Conservation (phyloP, 192 early-diverging fungal genomes). For the Mortierella antarctica region DNA sequence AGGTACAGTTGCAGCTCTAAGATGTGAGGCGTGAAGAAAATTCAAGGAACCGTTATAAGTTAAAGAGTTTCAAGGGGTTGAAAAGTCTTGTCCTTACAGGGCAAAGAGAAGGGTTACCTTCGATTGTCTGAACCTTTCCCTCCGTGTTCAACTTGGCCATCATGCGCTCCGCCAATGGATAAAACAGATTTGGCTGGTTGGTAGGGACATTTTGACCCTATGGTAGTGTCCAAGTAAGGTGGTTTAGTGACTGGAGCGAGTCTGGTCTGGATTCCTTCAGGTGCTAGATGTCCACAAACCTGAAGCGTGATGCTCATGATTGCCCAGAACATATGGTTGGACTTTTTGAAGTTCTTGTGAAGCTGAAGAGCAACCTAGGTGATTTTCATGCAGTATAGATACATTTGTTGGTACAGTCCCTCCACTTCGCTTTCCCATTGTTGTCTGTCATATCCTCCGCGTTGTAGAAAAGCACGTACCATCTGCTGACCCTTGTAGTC, state of each 20-base stretch:
- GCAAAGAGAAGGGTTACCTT: slow-evolving; percentile 53
- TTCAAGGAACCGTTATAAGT: background rate
- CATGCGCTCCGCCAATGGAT: slow-evolving; percentile 86
- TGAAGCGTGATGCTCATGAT: slow-evolving; percentile 84
- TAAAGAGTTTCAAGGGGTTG: background rate
- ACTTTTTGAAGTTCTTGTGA: slow-evolving; percentile 80
- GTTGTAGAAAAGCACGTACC: slow-evolving; percentile 38
- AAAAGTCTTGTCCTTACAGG: background rate
- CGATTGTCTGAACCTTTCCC: slow-evolving; percentile 70
- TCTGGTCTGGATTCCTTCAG: background rate
- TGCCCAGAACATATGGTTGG: slow-evolving; percentile 90
- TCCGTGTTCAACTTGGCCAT: slow-evolving; percentile 80
- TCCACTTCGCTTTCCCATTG: background rate
- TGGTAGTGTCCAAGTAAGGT: background rate
- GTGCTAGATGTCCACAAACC: slow-evolving; percentile 49
- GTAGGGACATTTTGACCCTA: slow-evolving; percentile 54
- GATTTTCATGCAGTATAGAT: background rate
- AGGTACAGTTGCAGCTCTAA: slow-evolving; percentile 83
- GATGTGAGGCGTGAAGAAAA: background rate
- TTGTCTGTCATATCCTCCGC: background rate
- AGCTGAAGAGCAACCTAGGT: slow-evolving; percentile 79
- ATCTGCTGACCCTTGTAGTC: slow-evolving; percentile 77
- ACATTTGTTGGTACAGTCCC: background rate
- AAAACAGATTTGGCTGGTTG: slow-evolving; percentile 60
- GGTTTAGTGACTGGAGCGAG: background rate